Percentiles rank a stretch among this genome's conserved stretches.
phyloP scores from a whole-genome alignment of 1,284 basidiomycete genomes.

The Boletus sp. region DNA sequence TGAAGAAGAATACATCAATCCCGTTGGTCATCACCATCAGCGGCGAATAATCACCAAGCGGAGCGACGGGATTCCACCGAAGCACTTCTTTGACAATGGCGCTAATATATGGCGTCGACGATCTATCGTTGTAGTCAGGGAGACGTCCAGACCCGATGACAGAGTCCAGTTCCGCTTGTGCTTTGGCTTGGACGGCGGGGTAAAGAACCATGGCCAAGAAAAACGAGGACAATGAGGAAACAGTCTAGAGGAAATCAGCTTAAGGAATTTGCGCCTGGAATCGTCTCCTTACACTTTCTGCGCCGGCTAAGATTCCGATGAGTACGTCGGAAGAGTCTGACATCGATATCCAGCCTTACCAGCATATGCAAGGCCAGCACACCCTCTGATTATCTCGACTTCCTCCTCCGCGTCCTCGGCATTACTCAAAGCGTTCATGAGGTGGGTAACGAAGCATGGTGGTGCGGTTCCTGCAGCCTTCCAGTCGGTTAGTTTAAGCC shows the following conservation, averaged over 20 bases:
- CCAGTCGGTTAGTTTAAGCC: slow-evolving; percentile 3
- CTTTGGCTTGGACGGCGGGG: slow-evolving; percentile 46
- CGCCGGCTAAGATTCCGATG: slow-evolving; percentile 24
- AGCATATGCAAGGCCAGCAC: slow-evolving; percentile 34
- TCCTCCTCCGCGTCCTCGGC: slow-evolving; percentile 18
- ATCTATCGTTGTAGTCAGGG: slow-evolving; percentile 46
- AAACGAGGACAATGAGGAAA: slow-evolving; percentile 46
- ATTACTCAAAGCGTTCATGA: slow-evolving; percentile 21
- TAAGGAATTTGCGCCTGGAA: background rate
- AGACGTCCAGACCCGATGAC: slow-evolving; percentile 42
- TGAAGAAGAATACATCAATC: slow-evolving; percentile 20
- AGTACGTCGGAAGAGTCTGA: slow-evolving; percentile 3
- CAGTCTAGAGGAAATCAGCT: slow-evolving; percentile 36
- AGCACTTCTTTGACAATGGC: slow-evolving; percentile 51
- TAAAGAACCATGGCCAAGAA: slow-evolving; percentile 49
- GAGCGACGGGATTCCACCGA: slow-evolving; percentile 52
- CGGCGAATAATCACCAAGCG: slow-evolving; percentile 39
- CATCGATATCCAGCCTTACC: slow-evolving; percentile 17
- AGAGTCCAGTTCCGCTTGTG: slow-evolving; percentile 45
- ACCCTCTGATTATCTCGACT: slow-evolving; percentile 29
- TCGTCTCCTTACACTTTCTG: slow-evolving; percentile 29
- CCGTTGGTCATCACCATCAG: slow-evolving; percentile 7
- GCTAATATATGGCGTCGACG: slow-evolving; percentile 42
- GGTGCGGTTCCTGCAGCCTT: slow-evolving; percentile 30
- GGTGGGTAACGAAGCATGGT: slow-evolving; percentile 32